Percentiles rank a stretch among this genome's conserved stretches.
Evolutionary conservation across 2,329 filamentous ascomycete species (phyloP).

Genomic region (Nigrospora sphaerica): DNA sequence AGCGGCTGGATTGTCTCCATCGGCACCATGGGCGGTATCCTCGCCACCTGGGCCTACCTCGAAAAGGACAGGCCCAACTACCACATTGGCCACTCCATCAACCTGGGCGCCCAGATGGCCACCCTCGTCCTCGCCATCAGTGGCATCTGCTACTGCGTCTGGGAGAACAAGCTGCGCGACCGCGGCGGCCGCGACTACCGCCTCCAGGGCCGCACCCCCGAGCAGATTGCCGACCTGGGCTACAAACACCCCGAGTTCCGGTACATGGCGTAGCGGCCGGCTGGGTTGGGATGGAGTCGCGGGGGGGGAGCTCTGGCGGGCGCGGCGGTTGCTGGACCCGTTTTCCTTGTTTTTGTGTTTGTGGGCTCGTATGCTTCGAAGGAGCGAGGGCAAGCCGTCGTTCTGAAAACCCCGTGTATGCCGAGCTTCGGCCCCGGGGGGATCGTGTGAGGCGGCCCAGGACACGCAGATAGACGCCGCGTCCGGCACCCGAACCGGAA

Average conservation of each 20-base stretch:
- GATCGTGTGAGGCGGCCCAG: too few relatives aligned
- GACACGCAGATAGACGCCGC: too few relatives aligned
- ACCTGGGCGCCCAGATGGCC: slow-evolving; percentile 40
- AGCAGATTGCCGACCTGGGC: slow-evolving; percentile 39
- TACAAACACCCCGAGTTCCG: slow-evolving; percentile 48
- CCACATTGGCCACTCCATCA: slow-evolving; percentile 47
- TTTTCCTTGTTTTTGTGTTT: not conserved
- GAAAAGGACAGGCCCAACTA: slow-evolving; percentile 37
- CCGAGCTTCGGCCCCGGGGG: too few relatives aligned
- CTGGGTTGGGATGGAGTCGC: not conserved
- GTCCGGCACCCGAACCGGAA: too few relatives aligned
- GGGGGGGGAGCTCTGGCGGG: too few relatives aligned
- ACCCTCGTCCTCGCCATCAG: slow-evolving; percentile 35
- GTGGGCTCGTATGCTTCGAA: not conserved
- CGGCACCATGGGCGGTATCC: slow-evolving; percentile 48
- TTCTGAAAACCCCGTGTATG: too few relatives aligned
- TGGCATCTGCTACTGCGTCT: slow-evolving; percentile 44
- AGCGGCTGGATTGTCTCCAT: slow-evolving; percentile 47
- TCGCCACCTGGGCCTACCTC: slow-evolving; percentile 50
- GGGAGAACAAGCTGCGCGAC: slow-evolving; percentile 43
- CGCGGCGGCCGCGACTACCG: slow-evolving; percentile 40
- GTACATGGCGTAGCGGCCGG: slow-evolving; percentile 37
- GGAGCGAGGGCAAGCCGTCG: too few relatives aligned
- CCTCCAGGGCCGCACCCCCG: slow-evolving; percentile 39
- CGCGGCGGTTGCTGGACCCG: too few relatives aligned